Conservation (phyloP, 192 early-diverging fungal species). For the Linnemannia zychae region DNA sequence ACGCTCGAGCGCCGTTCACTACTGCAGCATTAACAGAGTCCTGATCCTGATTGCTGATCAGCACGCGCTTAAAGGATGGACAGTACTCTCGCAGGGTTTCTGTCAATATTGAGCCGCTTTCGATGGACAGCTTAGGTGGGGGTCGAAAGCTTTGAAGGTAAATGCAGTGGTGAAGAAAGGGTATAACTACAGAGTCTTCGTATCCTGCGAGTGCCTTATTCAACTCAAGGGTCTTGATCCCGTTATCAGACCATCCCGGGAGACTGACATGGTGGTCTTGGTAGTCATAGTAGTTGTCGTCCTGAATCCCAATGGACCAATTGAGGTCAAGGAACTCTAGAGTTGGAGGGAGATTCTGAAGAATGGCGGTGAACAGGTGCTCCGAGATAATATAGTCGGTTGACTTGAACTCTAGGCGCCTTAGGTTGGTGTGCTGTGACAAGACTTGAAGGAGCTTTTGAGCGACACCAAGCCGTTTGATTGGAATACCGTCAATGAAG, state of each 20-base stretch:
- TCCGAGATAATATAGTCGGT: neutral
- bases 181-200: neutral
- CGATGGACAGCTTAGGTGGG: neutral
- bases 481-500: neutral
- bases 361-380: neutral
- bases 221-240: neutral
- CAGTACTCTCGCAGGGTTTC: neutral
- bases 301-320: neutral
- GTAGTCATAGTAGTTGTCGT: neutral
- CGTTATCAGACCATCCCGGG: neutral
- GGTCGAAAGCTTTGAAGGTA: neutral
- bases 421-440: neutral
- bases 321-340: neutral
- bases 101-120: neutral
- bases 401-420: neutral
- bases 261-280: neutral
- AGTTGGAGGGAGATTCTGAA: neutral
- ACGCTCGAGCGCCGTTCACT: neutral
- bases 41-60: neutral
- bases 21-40: neutral
- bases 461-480: neutral
- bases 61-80: neutral
- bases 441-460: slow-evolving; percentile 2
- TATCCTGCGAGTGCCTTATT: neutral
- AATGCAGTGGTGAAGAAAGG: neutral